Evolutionary conservation across 2,329 filamentous ascomycete genomes (phyloP).

Genomic region (Daldinia sp.): DNA sequence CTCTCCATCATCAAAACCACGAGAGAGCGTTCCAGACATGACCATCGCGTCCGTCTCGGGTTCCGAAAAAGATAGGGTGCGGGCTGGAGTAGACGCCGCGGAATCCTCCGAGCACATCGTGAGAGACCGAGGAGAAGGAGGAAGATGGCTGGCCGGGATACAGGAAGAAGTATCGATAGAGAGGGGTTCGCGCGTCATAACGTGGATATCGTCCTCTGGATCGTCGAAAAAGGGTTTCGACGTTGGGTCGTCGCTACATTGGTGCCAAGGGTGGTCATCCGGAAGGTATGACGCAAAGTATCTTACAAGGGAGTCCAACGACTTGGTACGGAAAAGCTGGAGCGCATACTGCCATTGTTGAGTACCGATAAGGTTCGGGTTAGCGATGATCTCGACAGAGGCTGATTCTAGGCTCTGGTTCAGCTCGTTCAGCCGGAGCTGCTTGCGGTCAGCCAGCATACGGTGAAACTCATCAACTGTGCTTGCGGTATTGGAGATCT

Average conservation of each 20-base stretch:
- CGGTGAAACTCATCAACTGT: slow-evolving; percentile 67
- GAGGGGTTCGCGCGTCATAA: slow-evolving; percentile 62
- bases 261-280: slow-evolving; percentile 60
- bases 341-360: slow-evolving; percentile 70
- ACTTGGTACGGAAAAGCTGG: slow-evolving; percentile 70
- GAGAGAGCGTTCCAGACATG: slow-evolving; percentile 51
- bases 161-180: slow-evolving; percentile 48
- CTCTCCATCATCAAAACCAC: slow-evolving; percentile 57
- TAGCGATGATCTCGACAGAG: slow-evolving; percentile 71
- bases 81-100: slow-evolving; percentile 58
- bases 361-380: slow-evolving; percentile 68
- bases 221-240: slow-evolving; percentile 58
- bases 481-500: slow-evolving; percentile 65
- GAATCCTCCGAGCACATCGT: slow-evolving; percentile 61
- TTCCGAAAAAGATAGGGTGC: slow-evolving; percentile 65
- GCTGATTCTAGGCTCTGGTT: slow-evolving; percentile 68
- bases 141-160: slow-evolving; percentile 52
- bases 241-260: slow-evolving; percentile 46
- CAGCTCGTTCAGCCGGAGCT: slow-evolving; percentile 66
- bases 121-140: slow-evolving; percentile 64
- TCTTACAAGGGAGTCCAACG: slow-evolving; percentile 70
- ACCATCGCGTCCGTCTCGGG: slow-evolving; percentile 60
- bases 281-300: slow-evolving; percentile 71
- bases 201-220: slow-evolving; percentile 53
- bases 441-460: slow-evolving; percentile 65